Conservation (phyloP, 2,329 filamentous ascomycete genomes). For the Cladosporium sp. region DNA sequence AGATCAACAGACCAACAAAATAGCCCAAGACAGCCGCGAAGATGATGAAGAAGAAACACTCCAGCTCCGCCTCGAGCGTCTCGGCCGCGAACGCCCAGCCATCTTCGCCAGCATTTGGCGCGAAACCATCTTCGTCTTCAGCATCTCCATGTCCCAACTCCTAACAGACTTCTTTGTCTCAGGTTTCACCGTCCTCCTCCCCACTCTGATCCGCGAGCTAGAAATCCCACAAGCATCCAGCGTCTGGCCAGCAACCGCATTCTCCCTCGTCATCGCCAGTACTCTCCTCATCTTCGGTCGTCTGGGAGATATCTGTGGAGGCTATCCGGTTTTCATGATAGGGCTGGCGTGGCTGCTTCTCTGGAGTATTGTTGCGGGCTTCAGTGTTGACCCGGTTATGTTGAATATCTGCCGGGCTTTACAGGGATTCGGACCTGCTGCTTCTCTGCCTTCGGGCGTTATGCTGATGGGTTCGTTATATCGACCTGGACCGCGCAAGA, state of each 20-base stretch:
- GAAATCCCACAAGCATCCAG: constrained; percentile 60
- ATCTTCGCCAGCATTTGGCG: constrained; percentile 48
- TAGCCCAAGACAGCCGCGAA: not conserved
- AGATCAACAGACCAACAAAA: no score
- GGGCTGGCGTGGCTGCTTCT: constrained; percentile 46
- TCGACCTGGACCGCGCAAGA: constrained; percentile 29
- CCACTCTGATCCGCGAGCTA: constrained; percentile 56
- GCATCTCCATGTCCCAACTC: constrained; percentile 29
- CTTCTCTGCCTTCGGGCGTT: constrained; percentile 26
- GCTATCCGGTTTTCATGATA: constrained; percentile 53
- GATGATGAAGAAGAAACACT: not conserved
- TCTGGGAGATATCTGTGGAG: constrained; percentile 54
- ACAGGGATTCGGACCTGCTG: constrained; percentile 29
- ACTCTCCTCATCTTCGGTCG: constrained; percentile 44
- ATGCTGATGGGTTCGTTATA: constrained; percentile 28
- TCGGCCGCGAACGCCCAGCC: constrained; percentile 57
- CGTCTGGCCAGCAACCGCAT: constrained; percentile 48
- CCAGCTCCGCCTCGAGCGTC: constrained; percentile 44
- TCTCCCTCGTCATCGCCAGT: constrained; percentile 44
- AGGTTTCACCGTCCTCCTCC: constrained; percentile 65
- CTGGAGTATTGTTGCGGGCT: constrained; percentile 27
- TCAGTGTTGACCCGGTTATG: constrained; percentile 27
- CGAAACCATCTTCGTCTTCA: constrained; percentile 58
- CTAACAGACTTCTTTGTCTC: constrained; percentile 65
- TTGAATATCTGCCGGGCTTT: constrained; percentile 29